Conservation (phyloP, 176 grass and related monocot species). For the Alopecurus myosuroides region DNA sequence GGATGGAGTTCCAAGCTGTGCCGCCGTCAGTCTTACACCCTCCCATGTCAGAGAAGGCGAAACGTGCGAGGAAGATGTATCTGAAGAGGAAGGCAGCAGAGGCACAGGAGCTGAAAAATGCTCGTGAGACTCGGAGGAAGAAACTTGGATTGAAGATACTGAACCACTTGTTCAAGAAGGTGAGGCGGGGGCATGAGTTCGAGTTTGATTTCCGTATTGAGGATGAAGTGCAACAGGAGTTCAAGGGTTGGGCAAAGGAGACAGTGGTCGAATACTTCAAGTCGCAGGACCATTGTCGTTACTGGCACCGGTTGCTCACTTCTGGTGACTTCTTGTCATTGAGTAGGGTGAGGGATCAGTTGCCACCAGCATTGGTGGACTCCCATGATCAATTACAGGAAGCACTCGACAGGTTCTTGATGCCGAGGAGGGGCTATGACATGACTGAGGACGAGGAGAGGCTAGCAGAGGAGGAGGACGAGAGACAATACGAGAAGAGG, state of each 20-base stretch:
- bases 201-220: constrained; percentile 66
- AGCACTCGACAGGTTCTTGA: constrained; percentile 54
- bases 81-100: constrained; percentile 76
- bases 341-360: constrained; percentile 59
- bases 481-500: constrained; percentile 62
- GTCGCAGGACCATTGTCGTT: constrained; percentile 44
- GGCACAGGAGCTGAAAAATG: constrained; percentile 77
- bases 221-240: constrained; percentile 54
- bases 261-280: constrained; percentile 57
- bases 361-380: constrained; percentile 62
- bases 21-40: constrained; percentile 71
- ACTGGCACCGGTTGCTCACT: constrained; percentile 70
- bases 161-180: constrained; percentile 79
- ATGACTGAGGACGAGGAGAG: constrained; percentile 48
- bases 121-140: constrained; percentile 76
- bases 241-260: constrained; percentile 65
- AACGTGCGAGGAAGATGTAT: constrained; percentile 82
- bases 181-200: constrained; percentile 56
- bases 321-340: constrained; percentile 90
- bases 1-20: constrained; percentile 90
- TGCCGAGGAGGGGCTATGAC: constrained; percentile 42
- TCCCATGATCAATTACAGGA: constrained; percentile 81
- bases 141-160: constrained; percentile 89
- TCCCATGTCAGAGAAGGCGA: constrained; percentile 83
- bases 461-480: constrained; percentile 60